These are phyloP conservation scores for Botryotinia convoluta DNA, from an alignment of 2,329 filamentous ascomycete species.

Conservation along the genomic window DNA sequence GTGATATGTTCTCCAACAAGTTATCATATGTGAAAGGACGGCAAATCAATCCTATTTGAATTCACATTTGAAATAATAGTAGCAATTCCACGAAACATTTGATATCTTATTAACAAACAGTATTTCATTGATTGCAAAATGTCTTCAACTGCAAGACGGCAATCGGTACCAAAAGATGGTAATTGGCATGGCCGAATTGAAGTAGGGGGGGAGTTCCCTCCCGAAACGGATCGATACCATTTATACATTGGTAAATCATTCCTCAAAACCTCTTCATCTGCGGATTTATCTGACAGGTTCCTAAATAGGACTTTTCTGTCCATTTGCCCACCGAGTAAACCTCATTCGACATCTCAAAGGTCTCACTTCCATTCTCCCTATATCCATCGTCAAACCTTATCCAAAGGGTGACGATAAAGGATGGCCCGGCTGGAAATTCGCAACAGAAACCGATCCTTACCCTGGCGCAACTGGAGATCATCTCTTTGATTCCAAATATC, in stretches of 20 bases:
- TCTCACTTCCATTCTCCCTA: conserved; percentile 64
- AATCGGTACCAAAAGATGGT: conserved; percentile 2
- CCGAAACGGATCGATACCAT: conserved; percentile 73
- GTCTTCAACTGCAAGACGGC: background rate
- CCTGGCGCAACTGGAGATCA: conserved; percentile 18
- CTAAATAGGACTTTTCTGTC: conserved; percentile 20
- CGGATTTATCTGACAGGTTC: background rate
- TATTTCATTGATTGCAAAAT: background rate
- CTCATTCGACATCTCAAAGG: conserved; percentile 89
- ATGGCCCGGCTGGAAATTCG: conserved; percentile 21
- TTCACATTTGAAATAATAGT: background rate
- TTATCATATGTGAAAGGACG: background rate
- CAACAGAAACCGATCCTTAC: conserved; percentile 16
- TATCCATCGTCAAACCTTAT: conserved; percentile 16
- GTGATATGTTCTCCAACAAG: background rate
- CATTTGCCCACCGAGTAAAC: conserved; percentile 66
- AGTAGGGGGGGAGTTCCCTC: conserved; percentile 24
- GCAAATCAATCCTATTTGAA: background rate
- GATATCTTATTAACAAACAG: background rate
- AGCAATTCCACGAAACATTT: background rate
- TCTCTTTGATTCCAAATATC: conserved; percentile 50
- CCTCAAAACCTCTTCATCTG: background rate
- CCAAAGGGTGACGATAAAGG: conserved; percentile 10
- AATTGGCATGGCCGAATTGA: conserved; percentile 16
- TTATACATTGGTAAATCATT: background rate